These are phyloP conservation scores for Magnusiomyces tetraspermus DNA, from an alignment of 1,139 yeast genomes.

Conservation along the genomic window DNA sequence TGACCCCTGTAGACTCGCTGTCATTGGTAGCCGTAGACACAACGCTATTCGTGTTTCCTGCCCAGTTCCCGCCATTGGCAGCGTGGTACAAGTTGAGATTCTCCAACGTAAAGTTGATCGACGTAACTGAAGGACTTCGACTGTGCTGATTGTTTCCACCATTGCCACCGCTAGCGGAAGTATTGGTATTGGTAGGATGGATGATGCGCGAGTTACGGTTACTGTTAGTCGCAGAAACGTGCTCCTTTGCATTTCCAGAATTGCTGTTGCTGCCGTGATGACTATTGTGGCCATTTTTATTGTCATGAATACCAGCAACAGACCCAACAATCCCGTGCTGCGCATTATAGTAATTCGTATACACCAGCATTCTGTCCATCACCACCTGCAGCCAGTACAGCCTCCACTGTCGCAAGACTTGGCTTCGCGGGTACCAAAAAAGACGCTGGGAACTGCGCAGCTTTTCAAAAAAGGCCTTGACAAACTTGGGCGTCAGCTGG, in stretches of 20 bases:
- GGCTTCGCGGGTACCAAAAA: slow-evolving; percentile 12
- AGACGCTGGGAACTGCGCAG: slow-evolving; percentile 11
- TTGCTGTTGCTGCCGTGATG: neutral
- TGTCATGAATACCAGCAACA: neutral
- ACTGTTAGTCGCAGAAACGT: neutral
- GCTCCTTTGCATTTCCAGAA: neutral
- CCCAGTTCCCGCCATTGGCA: neutral
- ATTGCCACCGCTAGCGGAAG: too few relatives aligned
- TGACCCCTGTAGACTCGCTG: neutral
- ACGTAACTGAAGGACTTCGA: neutral
- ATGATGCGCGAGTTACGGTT: neutral
- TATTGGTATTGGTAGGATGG: neutral
- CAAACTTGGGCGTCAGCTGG: slow-evolving; percentile 3
- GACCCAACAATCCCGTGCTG: neutral
- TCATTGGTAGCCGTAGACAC: neutral
- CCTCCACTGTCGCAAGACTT: slow-evolving; percentile 13
- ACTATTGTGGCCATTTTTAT: neutral
- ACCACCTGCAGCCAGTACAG: slow-evolving; percentile 14
- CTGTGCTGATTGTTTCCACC: too few relatives aligned
- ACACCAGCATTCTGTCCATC: slow-evolving; percentile 7
- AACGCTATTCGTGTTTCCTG: slow-evolving; percentile 1
- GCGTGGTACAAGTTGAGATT: neutral
- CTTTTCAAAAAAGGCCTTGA: slow-evolving; percentile 7
- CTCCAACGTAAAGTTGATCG: neutral
- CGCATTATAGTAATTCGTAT: neutral